A percentile compares a stretch with the other conserved stretches of the same genome.
phyloP scores from a whole-genome alignment of 148 eudicot genomes.

The Hydrangea macrophylla region DNA sequence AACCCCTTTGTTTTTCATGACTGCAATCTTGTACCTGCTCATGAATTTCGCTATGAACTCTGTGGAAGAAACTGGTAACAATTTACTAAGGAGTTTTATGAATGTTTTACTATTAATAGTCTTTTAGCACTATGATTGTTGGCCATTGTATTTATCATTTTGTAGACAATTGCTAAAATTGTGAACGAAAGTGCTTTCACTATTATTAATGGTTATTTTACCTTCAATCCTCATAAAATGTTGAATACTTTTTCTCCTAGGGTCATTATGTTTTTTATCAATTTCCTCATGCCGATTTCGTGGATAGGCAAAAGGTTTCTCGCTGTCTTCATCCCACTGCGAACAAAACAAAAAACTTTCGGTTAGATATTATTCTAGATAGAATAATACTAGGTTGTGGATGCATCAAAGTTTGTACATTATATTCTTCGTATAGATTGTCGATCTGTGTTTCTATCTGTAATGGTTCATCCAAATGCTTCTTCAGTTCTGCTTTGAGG shows the following conservation, averaged over 20 bases:
- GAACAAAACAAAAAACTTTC: background rate
- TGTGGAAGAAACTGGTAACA: slow-evolving; percentile 13
- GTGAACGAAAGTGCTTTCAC: background rate
- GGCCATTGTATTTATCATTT: too few species aligned
- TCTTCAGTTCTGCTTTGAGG: slow-evolving; percentile 26
- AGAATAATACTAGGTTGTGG: background rate
- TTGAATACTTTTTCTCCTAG: slow-evolving; percentile 18
- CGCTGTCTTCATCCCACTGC: slow-evolving; percentile 13
- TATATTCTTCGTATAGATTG: slow-evolving; percentile 17
- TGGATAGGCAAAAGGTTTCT: background rate
- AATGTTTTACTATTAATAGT: too few species aligned
- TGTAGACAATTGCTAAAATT: too few species aligned
- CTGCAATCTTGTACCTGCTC: slow-evolving; percentile 37
- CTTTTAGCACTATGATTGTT: too few species aligned
- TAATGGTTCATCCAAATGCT: slow-evolving; percentile 16
- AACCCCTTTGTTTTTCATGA: background rate
- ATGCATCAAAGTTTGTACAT: slow-evolving; percentile 12
- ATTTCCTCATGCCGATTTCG: slow-evolving; percentile 12
- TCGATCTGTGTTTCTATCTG: slow-evolving; percentile 18
- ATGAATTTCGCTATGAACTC: slow-evolving; percentile 48
- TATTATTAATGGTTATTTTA: slow-evolving; percentile 10
- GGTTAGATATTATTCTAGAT: background rate
- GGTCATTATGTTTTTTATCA: slow-evolving; percentile 17
- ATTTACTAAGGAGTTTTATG: too few species aligned
- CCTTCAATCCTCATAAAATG: slow-evolving; percentile 41